Base-by-base conservation (phyloP, 2,329 filamentous ascomycete genomes). In the Sarocladiaceae sp. region DNA sequence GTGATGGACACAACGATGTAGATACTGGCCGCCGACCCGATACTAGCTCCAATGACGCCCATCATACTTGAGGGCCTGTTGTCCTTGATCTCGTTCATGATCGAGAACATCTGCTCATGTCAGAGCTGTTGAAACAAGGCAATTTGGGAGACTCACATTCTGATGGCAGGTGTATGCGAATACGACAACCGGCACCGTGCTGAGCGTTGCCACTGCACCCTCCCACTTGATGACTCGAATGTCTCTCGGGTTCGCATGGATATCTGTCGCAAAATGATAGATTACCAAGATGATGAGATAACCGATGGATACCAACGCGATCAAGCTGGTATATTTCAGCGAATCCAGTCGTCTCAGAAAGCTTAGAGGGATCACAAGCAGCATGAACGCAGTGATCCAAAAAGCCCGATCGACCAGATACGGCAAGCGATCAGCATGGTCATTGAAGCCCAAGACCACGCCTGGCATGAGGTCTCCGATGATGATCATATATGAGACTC, bases 151-250 rank as follows among this genome's bases (percentile, higher is more conserved):
- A 59, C 79, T 52, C 68, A 93, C 88, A 61, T 98, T 98, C 59
- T 98, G 93, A 64, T 98, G 93, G 62, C 93, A 98, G 1, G 93
- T 98, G 62, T 97, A 98, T n/a, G 91, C 93, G 71, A 98, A 98
- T 2, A 98, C 88, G 46, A 97, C 90, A 44, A 98, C 89, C 0
- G 93, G 93, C 51, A 98, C 80, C 50, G 86, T 90, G 54, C 88
- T 88, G 44, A 98, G 72, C 6, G 85, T 82, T 27, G 85, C 78
- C 9, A 95, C 73, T 3, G 87, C 74, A 6, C 91, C 88, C 33
- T 81, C 83, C 83, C 88, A 95, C 49, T 78, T 69, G 50, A 96
- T 73, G 23, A 88, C 68, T 40, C 85, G 80, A 48, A 98, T 80
- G 9, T 83, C 77, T 11, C 87, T 84, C 44, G 88, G 79, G 43